These are phyloP conservation scores for Coemansia furcata DNA, from an alignment of 192 early-diverging fungal species.

Conservation along the genomic window DNA sequence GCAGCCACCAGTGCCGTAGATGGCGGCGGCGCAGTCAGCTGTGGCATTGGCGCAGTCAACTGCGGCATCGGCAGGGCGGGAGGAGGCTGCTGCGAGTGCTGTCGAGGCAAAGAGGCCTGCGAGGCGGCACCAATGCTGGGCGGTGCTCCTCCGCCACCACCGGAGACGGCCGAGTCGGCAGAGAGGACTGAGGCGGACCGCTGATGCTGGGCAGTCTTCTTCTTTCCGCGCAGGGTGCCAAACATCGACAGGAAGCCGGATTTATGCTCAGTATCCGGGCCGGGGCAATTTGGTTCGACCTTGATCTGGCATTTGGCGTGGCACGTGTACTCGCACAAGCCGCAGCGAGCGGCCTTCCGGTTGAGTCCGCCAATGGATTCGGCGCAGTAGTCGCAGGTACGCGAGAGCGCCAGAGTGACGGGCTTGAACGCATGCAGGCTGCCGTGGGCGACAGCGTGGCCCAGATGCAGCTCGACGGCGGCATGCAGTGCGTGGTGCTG, in stretches of 20 bases:
- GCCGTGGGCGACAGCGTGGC: constrained; percentile 29
- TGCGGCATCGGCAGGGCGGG: not conserved
- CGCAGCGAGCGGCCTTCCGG: constrained; percentile 36
- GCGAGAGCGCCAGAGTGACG: constrained; percentile 36
- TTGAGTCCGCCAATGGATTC: constrained; percentile 46
- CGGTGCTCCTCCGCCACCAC: not conserved
- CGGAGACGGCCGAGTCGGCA: constrained; percentile 6
- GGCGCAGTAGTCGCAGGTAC: constrained; percentile 48
- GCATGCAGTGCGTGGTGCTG: constrained; percentile 36
- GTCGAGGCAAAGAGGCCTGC: not conserved
- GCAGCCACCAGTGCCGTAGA: not conserved
- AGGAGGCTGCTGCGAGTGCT: not conserved
- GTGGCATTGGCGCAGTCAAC: not conserved
- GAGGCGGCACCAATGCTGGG: not conserved
- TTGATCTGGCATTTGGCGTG: constrained; percentile 51
- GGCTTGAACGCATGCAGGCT: constrained; percentile 44
- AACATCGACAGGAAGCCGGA: constrained; percentile 40
- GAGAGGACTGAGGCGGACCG: constrained; percentile 28
- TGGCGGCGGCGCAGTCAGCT: not conserved
- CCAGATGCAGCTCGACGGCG: constrained; percentile 37
- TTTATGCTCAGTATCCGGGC: constrained; percentile 30
- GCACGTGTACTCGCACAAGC: constrained; percentile 42
- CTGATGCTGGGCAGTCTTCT: constrained; percentile 13
- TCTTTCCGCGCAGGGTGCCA: constrained; percentile 26
- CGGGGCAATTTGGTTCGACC: constrained; percentile 39